A percentile compares a stretch with the other conserved stretches of the same genome.
These are phyloP conservation scores for Fusarium napiforme DNA, from an alignment of 2,329 filamentous ascomycete genomes.

Conservation along the genomic window DNA sequence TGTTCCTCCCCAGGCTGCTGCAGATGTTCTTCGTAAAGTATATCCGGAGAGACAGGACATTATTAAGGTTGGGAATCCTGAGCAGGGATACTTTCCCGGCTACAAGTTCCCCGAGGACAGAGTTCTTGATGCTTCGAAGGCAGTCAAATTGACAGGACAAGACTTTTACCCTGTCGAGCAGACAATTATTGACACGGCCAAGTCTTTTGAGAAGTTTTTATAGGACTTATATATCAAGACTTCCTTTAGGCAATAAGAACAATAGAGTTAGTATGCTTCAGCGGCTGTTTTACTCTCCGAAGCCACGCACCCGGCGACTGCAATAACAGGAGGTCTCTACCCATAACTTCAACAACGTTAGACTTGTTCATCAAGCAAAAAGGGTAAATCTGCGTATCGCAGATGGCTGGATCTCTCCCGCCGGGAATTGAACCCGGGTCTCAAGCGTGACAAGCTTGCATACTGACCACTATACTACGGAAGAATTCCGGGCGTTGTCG, in stretches of 20 bases:
- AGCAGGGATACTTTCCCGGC: constrained; percentile 29
- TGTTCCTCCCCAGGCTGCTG: constrained; percentile 38
- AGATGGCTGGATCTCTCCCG: constrained; percentile 5
- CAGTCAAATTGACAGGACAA: constrained; percentile 28
- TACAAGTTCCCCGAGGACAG: constrained; percentile 21
- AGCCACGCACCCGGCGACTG: background rate
- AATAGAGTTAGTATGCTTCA: background rate
- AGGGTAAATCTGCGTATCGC: background rate
- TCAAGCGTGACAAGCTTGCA: constrained; percentile 11
- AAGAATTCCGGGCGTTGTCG: background rate
- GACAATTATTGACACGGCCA: constrained; percentile 39
- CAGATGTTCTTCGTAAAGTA: constrained; percentile 40
- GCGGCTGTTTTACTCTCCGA: too few relatives aligned
- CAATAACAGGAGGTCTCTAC: background rate
- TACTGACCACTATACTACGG: constrained; percentile 9
- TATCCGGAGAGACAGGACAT: constrained; percentile 32
- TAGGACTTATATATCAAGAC: background rate
- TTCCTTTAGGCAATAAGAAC: background rate
- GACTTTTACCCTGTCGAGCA: constrained; percentile 32
- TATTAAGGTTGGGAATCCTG: constrained; percentile 38
- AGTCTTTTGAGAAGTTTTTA: constrained; percentile 35
- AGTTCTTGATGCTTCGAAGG: constrained; percentile 36
- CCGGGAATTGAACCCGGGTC: constrained; percentile 8
- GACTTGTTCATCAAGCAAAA: background rate
- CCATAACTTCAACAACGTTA: too few relatives aligned